Evolutionary conservation across 768 basidiomycete genomes (phyloP), one percentile per base, ranked within the genome.

Genomic region (Russula griseocarnosa): DNA sequence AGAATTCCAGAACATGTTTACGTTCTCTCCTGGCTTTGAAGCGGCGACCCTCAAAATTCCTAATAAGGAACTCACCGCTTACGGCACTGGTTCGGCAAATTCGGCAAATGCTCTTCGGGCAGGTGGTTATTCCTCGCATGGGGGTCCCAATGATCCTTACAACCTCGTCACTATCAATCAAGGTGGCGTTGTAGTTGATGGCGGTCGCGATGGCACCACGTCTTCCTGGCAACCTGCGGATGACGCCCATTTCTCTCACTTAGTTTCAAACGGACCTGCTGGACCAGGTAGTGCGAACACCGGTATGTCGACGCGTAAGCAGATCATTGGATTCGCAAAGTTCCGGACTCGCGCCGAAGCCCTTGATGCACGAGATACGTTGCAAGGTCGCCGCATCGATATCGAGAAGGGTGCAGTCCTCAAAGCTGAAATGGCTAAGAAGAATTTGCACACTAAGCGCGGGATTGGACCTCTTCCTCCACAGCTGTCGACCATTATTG

Each of bases 381-480:
- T 99, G 6, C 94, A 95, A 73, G 94, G 96, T 6, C 81, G 88
- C 58, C 82, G 92, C 61, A 91, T 98, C 40, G 97, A 98, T 70
- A 85, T 90, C 36, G 91, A 98, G 75, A 94, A 93, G 70, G 94
- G 94, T 16, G 86, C 92, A 0, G 88, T 94, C 3, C 75, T 99
- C 44, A 98, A 98, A 75, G 97, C 96, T 24, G 97, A 98, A 77
- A 98, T 99, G 95, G 97, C 97, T 22, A 98, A 98, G 85, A 99
- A 99, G 83, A 98, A 99, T 72, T 76, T 99, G 44, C 96, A 99
- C 72, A 96, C 94, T 22, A 97, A 96, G 78, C 81, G 92, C 44
- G 90, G 90, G 3, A 86, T 93, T 26, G 91, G 91, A n/a, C 69
- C 71, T 0, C 66, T 71, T 26, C 66, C 66, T 46, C 62, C 55